Base-by-base conservation (phyloP, 441 rosid species). In the Gossypium davidsonii region DNA sequence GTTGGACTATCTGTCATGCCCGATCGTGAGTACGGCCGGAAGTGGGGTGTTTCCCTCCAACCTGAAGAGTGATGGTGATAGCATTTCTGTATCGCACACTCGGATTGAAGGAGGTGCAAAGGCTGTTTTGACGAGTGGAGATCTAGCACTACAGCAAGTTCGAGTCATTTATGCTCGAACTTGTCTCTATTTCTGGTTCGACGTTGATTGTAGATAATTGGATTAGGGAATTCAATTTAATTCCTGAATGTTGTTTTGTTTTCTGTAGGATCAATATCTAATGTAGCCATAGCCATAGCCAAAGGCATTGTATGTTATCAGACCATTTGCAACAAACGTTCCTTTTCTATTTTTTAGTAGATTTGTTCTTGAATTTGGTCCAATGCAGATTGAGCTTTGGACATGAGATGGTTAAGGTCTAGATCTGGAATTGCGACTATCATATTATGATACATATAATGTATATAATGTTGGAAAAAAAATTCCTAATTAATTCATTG, bases 61-160 rank as follows among this genome's bases (percentile, higher is more conserved):
- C 4, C 75, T 79, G 69, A 82, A 85, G 73, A 77, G 73, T 25
- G 70, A 80, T 2, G 82, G 88, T 6, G 75, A 87, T 73, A 81
- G 97, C 3, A 95, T 92, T 25, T 82, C 73, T 1, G 98, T 94
- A 66, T 80, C 94, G 52, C 89, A 83, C 79, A 95, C 98, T 37
- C 85, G 95, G 74, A 91, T 94, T 2, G 97, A 94, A 77, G 99
- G 98, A 70, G 97, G 98, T 46, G 92, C 93, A 11, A 89, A 87
- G 81, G 98, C 99, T 42, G 94, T 95, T 31, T 80, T 84, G 52
- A 91, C 97, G 14, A 87, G 79, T 20, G 99, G 98, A 67, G 91
- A 81, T 77, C 80, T 93, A 67, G 85, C 83, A 21, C 80, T 94
- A 85, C 97, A 94, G 81, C 92, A 86, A 69, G 98, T 94, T 68